Evolutionary conservation across 2,329 filamentous ascomycete genomes (phyloP).

Genomic region (Fusarium sp.): DNA sequence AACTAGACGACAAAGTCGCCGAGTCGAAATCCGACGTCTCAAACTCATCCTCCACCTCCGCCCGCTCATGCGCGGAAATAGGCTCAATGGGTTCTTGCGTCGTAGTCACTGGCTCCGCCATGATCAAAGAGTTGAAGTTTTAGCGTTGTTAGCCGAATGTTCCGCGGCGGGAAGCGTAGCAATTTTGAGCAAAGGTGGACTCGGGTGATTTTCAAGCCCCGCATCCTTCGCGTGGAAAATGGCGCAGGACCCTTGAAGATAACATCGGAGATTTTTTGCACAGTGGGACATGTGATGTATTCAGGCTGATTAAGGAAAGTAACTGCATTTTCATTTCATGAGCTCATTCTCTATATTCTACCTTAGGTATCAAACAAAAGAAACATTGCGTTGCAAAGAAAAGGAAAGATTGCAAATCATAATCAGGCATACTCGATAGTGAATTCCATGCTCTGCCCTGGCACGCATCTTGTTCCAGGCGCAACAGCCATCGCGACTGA

Average conservation of each 20-base stretch:
- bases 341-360: not conserved
- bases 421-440: conserved; percentile 20
- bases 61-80: not conserved
- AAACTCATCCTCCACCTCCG: conserved; percentile 32
- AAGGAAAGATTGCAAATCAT: not conserved
- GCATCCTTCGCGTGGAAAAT: conserved; percentile 11
- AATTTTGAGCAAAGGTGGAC: not conserved
- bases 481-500: conserved; percentile 58
- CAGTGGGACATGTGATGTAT: not conserved
- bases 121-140: not conserved
- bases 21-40: conserved; percentile 34
- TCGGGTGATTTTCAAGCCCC: not conserved
- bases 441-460: conserved; percentile 41
- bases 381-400: not conserved
- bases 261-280: not conserved
- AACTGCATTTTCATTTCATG: not conserved
- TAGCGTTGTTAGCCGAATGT: not conserved
- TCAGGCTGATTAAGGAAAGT: not conserved
- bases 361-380: not conserved
- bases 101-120: not conserved
- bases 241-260: not conserved
- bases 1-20: conserved; percentile 15
- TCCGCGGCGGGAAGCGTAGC: not conserved
- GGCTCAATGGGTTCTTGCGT: conserved; percentile 17
- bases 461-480: conserved; percentile 60